Evolutionary conservation across 2,329 filamentous ascomycete genomes (phyloP).

Genomic region (Rutstroemia sp.): DNA sequence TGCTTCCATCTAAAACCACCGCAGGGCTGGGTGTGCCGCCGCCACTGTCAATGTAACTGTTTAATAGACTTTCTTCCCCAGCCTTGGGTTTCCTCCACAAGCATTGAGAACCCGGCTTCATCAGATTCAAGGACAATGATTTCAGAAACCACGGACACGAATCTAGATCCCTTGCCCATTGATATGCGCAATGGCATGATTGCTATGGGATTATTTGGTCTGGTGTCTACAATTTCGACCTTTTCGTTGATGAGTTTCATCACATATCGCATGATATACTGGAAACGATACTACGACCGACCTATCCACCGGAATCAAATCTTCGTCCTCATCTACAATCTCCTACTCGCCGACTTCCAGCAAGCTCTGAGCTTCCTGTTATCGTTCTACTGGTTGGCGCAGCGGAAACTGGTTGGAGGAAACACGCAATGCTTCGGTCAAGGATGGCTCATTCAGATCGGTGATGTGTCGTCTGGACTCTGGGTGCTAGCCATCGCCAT

Average conservation of each 20-base stretch:
- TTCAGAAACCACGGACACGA: too few species aligned
- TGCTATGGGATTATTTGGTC: background rate
- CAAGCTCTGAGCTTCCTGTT: constrained; percentile 9
- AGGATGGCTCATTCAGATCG: constrained; percentile 9
- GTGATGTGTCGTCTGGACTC: constrained; percentile 8
- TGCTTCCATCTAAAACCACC: too few species aligned
- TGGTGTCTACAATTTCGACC: background rate
- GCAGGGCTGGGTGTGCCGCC: too few species aligned
- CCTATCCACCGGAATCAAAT: constrained; percentile 2
- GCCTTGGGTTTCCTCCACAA: too few species aligned
- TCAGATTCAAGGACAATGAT: too few species aligned
- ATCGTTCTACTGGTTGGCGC: constrained; percentile 9
- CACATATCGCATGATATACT: background rate
- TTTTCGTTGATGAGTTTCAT: background rate
- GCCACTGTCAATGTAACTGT: too few species aligned
- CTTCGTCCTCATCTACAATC: constrained; percentile 11
- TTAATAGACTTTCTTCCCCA: too few species aligned
- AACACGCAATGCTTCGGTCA: constrained; percentile 6
- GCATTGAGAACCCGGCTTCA: too few species aligned
- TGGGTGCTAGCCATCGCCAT: constrained; percentile 10
- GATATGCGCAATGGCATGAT: background rate
- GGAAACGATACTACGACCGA: background rate
- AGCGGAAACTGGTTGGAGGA: constrained; percentile 6
- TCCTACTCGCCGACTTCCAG: constrained; percentile 14
- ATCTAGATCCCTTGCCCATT: background rate